Base-by-base conservation (phyloP, 176 grass and related monocot species). In the Hordeum marinum region DNA sequence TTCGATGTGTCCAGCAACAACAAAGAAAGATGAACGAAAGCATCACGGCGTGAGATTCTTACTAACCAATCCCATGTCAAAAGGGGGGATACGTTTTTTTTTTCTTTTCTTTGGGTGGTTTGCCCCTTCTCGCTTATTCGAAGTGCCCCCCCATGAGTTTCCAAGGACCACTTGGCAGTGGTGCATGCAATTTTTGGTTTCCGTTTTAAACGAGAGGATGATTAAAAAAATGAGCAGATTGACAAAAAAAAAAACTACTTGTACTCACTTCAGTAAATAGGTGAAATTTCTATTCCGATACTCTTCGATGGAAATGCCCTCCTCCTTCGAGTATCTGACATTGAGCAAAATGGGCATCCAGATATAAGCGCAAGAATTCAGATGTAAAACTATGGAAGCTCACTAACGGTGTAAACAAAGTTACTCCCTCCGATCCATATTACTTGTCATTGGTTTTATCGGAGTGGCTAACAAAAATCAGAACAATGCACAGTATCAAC, bases 311-410 rank as follows among this genome's bases (percentile, higher is more conserved):
- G 74, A n/a, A 63, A 91, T 89, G 45, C 31, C 66, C 92, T 99
- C 96, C 77, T 99, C 96, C 84, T 99, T 97, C 8, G 86, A 95
- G 66, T 96, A 99, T 82, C 96, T 99, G 69, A 8, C 34, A 60
- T 39, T 48, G 9, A 83, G 70, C 76, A 79, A 25, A 69, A 89
- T 11, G 2, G 13, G 34, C 3, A 24, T 48, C 60, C 17, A 64
- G 6, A 68, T 15, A 27, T 46, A 48, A 82, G n/a, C 8, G 5
- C 46, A n/a, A 13, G 45, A 46, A 60, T 23, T 23, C 71, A 50
- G 29, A 63, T 54, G 40, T 77, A 42, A 54, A 85, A 32, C 26
- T 11, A 85, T 5, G 25, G 72, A 63, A 68, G 1, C n/a, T 82
- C 52, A 42, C 17, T 34, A 70, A 75, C 14, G 4, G 12, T 52